phyloP scores from a whole-genome alignment of 495 filamentous ascomycete genomes.

The Thozetella sp. region DNA sequence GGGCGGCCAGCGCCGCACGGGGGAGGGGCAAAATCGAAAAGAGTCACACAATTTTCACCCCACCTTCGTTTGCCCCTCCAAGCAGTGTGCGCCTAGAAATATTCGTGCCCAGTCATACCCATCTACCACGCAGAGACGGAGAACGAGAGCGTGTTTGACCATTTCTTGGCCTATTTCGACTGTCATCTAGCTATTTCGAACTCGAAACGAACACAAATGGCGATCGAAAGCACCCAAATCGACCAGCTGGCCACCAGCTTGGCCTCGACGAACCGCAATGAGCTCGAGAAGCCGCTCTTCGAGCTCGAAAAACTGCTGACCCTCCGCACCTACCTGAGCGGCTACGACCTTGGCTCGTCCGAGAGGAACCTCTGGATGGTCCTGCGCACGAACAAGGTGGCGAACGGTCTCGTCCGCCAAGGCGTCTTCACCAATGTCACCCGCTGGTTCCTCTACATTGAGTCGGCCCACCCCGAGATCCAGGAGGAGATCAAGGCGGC shows the following conservation, averaged over 20 bases:
- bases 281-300: slow-evolving; percentile 1
- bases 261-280: neutral
- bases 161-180: no score
- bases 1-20: no score
- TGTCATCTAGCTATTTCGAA: no score
- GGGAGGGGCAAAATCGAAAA: neutral
- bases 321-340: neutral
- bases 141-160: no score
- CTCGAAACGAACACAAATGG: neutral
- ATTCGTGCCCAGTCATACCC: no score
- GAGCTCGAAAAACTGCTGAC: slow-evolving; percentile 1
- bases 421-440: slow-evolving; percentile 61
- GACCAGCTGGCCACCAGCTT: neutral
- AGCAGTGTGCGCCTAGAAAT: neutral
- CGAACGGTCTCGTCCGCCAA: slow-evolving; percentile 4
- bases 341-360: neutral
- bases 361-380: slow-evolving; percentile 7
- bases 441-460: slow-evolving; percentile 88
- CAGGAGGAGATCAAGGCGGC: slow-evolving; percentile 55
- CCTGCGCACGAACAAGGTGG: slow-evolving; percentile 5
- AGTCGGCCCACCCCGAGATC: slow-evolving; percentile 74
- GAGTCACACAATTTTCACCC: slow-evolving; percentile 4
- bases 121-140: no score
- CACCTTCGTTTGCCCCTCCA: neutral
- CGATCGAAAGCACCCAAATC: neutral